Percentiles rank a stretch among this genome's conserved stretches.
Conservation (phyloP, 2,329 filamentous ascomycete genomes). For the Cercospora citrullina region DNA sequence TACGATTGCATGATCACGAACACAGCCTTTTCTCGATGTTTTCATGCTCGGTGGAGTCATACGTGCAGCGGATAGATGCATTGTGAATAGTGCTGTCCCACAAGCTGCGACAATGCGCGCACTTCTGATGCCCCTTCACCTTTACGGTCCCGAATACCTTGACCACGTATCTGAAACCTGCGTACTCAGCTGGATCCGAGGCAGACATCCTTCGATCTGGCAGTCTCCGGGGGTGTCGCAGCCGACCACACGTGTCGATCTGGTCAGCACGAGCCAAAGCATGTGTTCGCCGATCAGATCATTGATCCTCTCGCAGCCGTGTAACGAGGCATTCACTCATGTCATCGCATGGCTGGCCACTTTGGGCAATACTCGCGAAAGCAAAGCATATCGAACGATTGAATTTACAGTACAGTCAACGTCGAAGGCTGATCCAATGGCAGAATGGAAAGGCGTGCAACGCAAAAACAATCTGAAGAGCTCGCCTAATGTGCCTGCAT, state of each 20-base stretch:
- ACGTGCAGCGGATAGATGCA: background rate
- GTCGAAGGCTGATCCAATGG: background rate
- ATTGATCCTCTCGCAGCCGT: background rate
- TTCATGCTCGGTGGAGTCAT: background rate
- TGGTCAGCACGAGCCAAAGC: background rate
- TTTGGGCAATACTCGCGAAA: background rate
- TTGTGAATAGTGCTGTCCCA: background rate
- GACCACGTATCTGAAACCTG: background rate
- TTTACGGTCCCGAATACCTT: background rate
- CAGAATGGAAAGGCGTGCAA: background rate
- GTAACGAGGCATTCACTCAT: background rate
- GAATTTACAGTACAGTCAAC: background rate
- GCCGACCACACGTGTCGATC: background rate
- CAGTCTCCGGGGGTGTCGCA: background rate
- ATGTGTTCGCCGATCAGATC: background rate
- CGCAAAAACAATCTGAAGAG: background rate
- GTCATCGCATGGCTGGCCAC: background rate
- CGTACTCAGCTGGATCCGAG: background rate
- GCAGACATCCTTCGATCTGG: background rate
- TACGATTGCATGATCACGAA: conserved; percentile 8
- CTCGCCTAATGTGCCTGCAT: background rate
- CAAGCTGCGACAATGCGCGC: background rate
- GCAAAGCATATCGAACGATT: background rate
- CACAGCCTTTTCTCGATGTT: background rate
- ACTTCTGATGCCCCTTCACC: background rate